Percentiles rank a stretch among this genome's conserved stretches.
Evolutionary conservation across 192 early-diverging fungal species (phyloP).

Genomic region (Phlyctochytrium bullatum): DNA sequence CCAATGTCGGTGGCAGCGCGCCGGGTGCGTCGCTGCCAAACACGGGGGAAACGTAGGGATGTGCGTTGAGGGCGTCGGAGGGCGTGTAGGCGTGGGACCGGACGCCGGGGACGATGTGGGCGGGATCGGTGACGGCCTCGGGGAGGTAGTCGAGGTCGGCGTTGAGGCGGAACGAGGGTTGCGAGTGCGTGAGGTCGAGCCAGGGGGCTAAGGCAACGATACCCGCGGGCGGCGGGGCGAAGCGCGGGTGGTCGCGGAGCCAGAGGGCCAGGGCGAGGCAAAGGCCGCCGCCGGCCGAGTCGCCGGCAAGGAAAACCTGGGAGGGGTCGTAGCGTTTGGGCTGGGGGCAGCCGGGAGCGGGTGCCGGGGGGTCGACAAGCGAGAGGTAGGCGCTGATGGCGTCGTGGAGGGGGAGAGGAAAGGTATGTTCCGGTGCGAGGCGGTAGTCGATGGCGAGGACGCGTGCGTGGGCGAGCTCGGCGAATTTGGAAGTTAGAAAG

Average conservation of each 20-base stretch:
- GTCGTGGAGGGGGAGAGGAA: conserved; percentile 32
- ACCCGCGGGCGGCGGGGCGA: conserved; percentile 19
- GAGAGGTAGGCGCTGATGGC: conserved; percentile 32
- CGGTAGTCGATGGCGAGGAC: conserved; percentile 43
- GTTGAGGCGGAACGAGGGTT: conserved; percentile 24
- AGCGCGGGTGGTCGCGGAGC: conserved; percentile 51
- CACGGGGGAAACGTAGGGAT: conserved; percentile 30
- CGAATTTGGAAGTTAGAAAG: conserved; percentile 22
- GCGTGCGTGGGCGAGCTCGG: conserved; percentile 6
- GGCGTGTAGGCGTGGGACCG: conserved; percentile 32
- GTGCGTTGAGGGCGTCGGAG: conserved; percentile 18
- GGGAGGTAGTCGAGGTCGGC: conserved; percentile 31
- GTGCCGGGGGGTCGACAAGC: conserved; percentile 37
- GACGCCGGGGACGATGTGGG: conserved; percentile 9
- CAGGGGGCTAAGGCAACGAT: conserved; percentile 56
- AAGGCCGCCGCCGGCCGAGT: conserved; percentile 36
- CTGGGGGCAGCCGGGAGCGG: background rate
- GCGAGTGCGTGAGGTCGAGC: conserved; percentile 30
- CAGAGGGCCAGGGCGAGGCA: conserved; percentile 43
- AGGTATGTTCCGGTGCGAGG: conserved; percentile 36
- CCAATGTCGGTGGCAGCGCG: conserved; percentile 20
- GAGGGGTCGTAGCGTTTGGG: conserved; percentile 13
- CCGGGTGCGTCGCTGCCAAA: conserved; percentile 10
- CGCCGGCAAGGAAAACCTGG: conserved; percentile 36
- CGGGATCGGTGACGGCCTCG: conserved; percentile 5